Evolutionary conservation across 306 rosid genomes (phyloP), one percentile per base, ranked within the genome.

Genomic region (Begonia masoniana): DNA sequence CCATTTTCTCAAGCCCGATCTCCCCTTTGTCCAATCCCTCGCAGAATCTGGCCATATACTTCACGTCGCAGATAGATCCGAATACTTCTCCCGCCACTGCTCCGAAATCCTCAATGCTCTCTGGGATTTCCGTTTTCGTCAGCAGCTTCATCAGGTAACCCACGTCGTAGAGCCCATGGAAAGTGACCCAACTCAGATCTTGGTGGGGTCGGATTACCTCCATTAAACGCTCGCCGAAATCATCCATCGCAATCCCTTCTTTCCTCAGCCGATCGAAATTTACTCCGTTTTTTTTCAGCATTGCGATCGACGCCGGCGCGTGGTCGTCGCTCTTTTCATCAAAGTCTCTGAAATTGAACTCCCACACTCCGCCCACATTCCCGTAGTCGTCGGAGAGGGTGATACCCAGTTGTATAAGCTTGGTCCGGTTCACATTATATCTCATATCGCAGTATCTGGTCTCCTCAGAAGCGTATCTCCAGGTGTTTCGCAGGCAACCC

Each of bases 291-390:
- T 41, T 15, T 13, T 13, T 41, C n/a, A 60, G 9, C 7, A 60
- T 36, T 0, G 21, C 9, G 12, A 60, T 13, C 0, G 64, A 16
- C 0, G 9, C 10, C 0, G 39, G 41, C 5, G 2, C 6, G 0
- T 60, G 64, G 1, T 9, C n/a, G n/a, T 50, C 56, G 9, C 2
- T 4, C 39, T 50, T 2, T 0, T 13, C 9, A 24, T 60, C 41
- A 4, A 60, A 50, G 10, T 41, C 64, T 0, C 41, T 21, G 23
- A 60, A 60, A 10, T 60, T 60, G 11, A 60, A 51, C 19, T 60
- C 64, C 64, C 64, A 60, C 2, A 41, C 2, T 2, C 15, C 12
- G 10, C 64, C 47, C 0, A 60, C 15, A 1, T n/a, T 24, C 3
- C 62, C 54, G 1, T 0, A 7, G 12, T 13, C 11, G 15, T 60